Percentiles rank a stretch among this genome's conserved stretches.
Evolutionary conservation across 1,284 basidiomycete species (phyloP).

Genomic region (Cystobasidium sp.): DNA sequence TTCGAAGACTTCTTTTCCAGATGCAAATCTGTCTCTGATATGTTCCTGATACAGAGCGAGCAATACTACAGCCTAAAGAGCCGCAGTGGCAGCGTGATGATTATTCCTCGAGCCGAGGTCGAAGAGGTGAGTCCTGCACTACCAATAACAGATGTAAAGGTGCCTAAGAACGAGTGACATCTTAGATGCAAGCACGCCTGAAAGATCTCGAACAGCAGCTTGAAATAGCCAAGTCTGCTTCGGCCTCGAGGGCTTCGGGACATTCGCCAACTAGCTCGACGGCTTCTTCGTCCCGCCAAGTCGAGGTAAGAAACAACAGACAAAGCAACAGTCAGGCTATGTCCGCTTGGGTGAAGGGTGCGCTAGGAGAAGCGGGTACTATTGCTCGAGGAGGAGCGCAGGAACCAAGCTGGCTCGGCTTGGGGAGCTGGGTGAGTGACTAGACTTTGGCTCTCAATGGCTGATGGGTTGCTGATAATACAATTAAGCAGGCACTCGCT

Average conservation of each 20-base stretch:
- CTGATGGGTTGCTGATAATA: background rate
- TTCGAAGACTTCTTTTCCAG: background rate
- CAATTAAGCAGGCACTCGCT: conserved; percentile 29
- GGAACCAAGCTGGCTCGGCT: conserved; percentile 32
- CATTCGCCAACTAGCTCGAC: conserved; percentile 15
- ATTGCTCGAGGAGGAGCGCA: background rate
- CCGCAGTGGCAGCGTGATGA: conserved; percentile 11
- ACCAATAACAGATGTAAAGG: background rate
- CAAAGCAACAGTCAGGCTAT: conserved; percentile 17
- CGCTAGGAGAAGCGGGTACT: conserved; percentile 30
- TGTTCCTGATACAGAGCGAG: background rate
- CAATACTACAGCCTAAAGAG: conserved; percentile 31
- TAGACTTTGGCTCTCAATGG: background rate
- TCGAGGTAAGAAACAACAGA: background rate
- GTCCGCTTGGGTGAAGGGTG: conserved; percentile 39
- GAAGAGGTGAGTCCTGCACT: conserved; percentile 8
- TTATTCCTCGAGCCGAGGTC: conserved; percentile 20
- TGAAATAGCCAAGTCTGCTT: conserved; percentile 8
- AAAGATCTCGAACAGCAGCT: conserved; percentile 27
- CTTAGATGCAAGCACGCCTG: conserved; percentile 37
- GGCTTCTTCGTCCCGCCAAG: background rate
- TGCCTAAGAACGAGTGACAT: background rate
- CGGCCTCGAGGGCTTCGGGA: background rate
- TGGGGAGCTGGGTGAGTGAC: conserved; percentile 36
- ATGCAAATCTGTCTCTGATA: background rate